Conservation (phyloP, 2,329 filamentous ascomycete genomes). For the Cercospora canescens region DNA sequence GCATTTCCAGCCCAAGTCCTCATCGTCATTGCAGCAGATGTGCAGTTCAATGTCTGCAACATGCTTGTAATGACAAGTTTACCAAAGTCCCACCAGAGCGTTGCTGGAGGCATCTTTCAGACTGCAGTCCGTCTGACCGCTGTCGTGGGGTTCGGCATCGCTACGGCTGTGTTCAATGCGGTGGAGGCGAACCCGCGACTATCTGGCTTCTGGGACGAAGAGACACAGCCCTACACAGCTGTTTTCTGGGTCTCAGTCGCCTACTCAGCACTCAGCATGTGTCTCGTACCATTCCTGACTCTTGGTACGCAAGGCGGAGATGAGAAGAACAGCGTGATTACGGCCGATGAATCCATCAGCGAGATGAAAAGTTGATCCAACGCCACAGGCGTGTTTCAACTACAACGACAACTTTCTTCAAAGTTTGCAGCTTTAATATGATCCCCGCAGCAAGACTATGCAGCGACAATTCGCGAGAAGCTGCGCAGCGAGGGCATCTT, state of each 20-base stretch:
- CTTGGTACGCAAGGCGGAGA: conserved; percentile 5
- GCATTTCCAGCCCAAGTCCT: conserved; percentile 10
- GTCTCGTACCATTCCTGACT: conserved; percentile 8
- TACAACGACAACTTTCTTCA: no score
- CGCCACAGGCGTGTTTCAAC: no score
- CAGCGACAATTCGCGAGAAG: no score
- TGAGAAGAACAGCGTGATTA: not conserved
- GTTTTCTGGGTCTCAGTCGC: conserved; percentile 6
- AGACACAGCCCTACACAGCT: conserved; percentile 4
- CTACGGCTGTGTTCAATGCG: conserved; percentile 4
- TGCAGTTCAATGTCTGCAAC: conserved; percentile 14
- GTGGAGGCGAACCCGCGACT: not conserved
- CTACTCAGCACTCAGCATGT: conserved; percentile 7
- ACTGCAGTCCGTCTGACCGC: conserved; percentile 10
- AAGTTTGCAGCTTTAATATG: no score
- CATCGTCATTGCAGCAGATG: conserved; percentile 8
- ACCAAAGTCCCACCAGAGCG: conserved; percentile 8
- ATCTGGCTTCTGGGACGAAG: conserved; percentile 3
- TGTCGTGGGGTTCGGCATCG: conserved; percentile 4
- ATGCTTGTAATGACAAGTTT: conserved; percentile 14
- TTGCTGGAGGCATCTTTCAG: conserved; percentile 10
- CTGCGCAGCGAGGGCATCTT: no score
- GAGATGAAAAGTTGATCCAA: not conserved
- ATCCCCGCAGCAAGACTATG: no score
- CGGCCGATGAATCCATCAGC: not conserved